A percentile compares a stretch with the other conserved stretches of the same genome.
Evolutionary conservation across 345 rosid genomes (phyloP).

Genomic region (Mallotus nudiflorus): DNA sequence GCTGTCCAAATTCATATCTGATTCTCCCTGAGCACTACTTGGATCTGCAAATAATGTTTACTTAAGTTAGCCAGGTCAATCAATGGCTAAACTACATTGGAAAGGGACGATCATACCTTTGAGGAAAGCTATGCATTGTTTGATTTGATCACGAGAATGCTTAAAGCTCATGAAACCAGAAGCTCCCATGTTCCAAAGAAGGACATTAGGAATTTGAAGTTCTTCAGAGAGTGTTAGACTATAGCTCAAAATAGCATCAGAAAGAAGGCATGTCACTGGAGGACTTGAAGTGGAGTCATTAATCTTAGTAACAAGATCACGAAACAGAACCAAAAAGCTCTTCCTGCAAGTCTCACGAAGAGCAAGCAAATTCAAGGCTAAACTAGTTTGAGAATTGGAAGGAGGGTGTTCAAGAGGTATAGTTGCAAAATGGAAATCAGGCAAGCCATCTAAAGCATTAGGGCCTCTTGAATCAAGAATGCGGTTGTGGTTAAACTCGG

Average conservation of each 20-base stretch:
- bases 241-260: conserved; percentile 21
- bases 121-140: conserved; percentile 2
- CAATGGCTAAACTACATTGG: too few species aligned
- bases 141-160: conserved; percentile 20
- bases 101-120: neutral
- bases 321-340: neutral
- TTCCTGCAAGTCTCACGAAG: conserved; percentile 11
- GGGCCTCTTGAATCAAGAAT: conserved; percentile 3
- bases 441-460: neutral
- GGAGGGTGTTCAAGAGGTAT: conserved; percentile 18
- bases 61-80: too few species aligned
- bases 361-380: conserved; percentile 13
- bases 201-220: conserved; percentile 16
- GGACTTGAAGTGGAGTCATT: conserved; percentile 12
- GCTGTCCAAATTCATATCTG: conserved; percentile 2
- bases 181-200: conserved; percentile 23
- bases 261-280: conserved; percentile 16
- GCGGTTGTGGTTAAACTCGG: conserved; percentile 2
- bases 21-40: neutral
- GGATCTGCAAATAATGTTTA: conserved; percentile 7
- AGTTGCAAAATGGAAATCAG: conserved; percentile 17
- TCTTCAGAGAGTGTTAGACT: conserved; percentile 2
- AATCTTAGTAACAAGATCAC: conserved; percentile 7
- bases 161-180: conserved; percentile 14
- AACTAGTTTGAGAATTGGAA: conserved; percentile 6